Evolutionary conservation across 1,284 basidiomycete genomes (phyloP).

Genomic region (Apiotrichum gamsii): DNA sequence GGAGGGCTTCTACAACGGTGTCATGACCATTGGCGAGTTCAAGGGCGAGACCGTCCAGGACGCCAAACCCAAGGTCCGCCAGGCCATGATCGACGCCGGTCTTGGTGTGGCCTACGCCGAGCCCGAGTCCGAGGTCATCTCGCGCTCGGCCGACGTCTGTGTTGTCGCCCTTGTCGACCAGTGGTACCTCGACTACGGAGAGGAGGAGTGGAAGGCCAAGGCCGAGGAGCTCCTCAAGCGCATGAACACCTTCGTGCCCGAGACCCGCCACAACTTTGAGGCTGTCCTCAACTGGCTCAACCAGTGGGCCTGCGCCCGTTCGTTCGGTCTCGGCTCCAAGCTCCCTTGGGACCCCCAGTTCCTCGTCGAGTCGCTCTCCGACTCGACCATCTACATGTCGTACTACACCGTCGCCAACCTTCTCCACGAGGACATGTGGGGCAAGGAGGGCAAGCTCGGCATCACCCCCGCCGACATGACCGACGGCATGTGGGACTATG

Average conservation of each 20-base stretch:
- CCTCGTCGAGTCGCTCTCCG: conserved; percentile 92
- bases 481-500: conserved; percentile 95
- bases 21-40: conserved; percentile 82
- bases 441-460: conserved; percentile 74
- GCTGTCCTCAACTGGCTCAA: conserved; percentile 91
- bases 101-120: conserved; percentile 89
- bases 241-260: conserved; percentile 85
- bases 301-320: conserved; percentile 97
- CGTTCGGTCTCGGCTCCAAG: conserved; percentile 92
- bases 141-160: conserved; percentile 88
- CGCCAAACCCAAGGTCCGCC: conserved; percentile 85
- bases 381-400: conserved; percentile 98
- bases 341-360: conserved; percentile 96
- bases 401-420: conserved; percentile 94
- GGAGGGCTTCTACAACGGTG: conserved; percentile 93
- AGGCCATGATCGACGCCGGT: conserved; percentile 70
- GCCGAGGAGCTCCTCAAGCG: conserved; percentile 73
- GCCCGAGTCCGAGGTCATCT: conserved; percentile 87
- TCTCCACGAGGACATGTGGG: conserved; percentile 73
- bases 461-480: conserved; percentile 89
- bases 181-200: conserved; percentile 99
- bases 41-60: conserved; percentile 82
- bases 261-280: conserved; percentile 89
- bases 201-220: conserved; percentile 75
- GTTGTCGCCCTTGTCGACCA: conserved; percentile 98